A percentile compares a stretch with the other conserved stretches of the same genome.
Conservation (phyloP, 345 rosid genomes). For the Diplotaxis tenuifolia region DNA sequence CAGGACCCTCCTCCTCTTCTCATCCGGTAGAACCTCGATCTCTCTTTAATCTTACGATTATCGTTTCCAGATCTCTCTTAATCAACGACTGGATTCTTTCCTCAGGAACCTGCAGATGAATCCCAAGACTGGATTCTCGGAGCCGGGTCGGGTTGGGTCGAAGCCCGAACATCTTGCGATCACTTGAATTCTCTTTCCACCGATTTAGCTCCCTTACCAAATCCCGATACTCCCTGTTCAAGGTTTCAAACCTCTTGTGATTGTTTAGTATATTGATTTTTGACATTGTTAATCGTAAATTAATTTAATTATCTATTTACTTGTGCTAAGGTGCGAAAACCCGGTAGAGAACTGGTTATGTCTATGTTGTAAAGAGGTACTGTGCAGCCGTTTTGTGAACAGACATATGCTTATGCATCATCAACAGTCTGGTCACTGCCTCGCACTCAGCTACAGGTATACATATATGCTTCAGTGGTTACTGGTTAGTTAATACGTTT, state of each 20-base stretch:
- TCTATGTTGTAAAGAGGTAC: slow-evolving; percentile 73
- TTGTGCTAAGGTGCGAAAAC: slow-evolving; percentile 65
- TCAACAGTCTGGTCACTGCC: slow-evolving; percentile 55
- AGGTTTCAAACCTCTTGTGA: slow-evolving; percentile 37
- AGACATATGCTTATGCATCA: slow-evolving; percentile 84
- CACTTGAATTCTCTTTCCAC: slow-evolving; percentile 64
- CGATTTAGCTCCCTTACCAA: slow-evolving; percentile 63
- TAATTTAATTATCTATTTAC: neutral
- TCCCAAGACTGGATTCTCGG: slow-evolving; percentile 50
- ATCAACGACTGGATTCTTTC: neutral
- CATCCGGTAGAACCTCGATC: slow-evolving; percentile 17
- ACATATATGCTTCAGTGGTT: neutral
- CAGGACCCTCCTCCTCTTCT: slow-evolving; percentile 36
- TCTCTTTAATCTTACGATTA: neutral
- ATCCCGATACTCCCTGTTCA: slow-evolving; percentile 66
- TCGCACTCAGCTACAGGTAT: slow-evolving; percentile 87
- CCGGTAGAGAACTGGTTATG: slow-evolving; percentile 90
- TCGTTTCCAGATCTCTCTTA: neutral
- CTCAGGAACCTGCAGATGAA: slow-evolving; percentile 37
- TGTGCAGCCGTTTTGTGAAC: slow-evolving; percentile 89
- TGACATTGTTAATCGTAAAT: neutral
- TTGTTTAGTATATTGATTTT: neutral
- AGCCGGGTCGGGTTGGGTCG: slow-evolving; percentile 89
- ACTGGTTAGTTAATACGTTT: neutral
- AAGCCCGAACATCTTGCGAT: slow-evolving; percentile 71